phyloP scores from a whole-genome alignment of 2,329 filamentous ascomycete species.

The Elsinoe australis region DNA sequence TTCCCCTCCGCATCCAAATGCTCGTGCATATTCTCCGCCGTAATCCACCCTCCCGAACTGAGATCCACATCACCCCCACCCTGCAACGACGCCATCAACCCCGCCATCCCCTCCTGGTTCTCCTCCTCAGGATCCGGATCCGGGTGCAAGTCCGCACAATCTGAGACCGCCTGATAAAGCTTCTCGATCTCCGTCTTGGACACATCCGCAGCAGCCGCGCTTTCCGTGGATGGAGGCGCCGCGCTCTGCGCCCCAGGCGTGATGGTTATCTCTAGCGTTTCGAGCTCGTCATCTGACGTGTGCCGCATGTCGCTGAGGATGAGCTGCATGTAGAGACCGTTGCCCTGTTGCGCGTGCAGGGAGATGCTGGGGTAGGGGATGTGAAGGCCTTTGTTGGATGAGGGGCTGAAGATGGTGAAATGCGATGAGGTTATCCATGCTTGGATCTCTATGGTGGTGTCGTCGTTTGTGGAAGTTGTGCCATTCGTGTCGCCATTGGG shows the following conservation, averaged over 20 bases:
- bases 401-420: constrained; percentile 57
- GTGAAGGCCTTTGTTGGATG: constrained; percentile 52
- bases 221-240: constrained; percentile 21
- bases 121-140: constrained; percentile 53
- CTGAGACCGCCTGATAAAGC: constrained; percentile 63
- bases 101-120: constrained; percentile 45
- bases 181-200: constrained; percentile 33
- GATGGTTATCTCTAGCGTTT: constrained; percentile 60
- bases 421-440: constrained; percentile 33
- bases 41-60: constrained; percentile 76
- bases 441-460: constrained; percentile 25
- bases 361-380: constrained; percentile 69
- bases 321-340: constrained; percentile 59
- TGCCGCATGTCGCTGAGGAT: constrained; percentile 51
- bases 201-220: constrained; percentile 24
- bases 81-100: constrained; percentile 26
- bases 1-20: constrained; percentile 77
- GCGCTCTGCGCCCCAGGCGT: constrained; percentile 39
- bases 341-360: constrained; percentile 64
- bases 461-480: constrained; percentile 17
- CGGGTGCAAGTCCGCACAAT: constrained; percentile 68
- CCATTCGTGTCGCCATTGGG: constrained; percentile 23
- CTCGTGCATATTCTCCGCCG: constrained; percentile 79
- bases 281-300: constrained; percentile 56
- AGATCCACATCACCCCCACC: constrained; percentile 40